Evolutionary conservation across 2,329 filamentous ascomycete genomes (phyloP).

Genomic region (Intubia oerlemansii): DNA sequence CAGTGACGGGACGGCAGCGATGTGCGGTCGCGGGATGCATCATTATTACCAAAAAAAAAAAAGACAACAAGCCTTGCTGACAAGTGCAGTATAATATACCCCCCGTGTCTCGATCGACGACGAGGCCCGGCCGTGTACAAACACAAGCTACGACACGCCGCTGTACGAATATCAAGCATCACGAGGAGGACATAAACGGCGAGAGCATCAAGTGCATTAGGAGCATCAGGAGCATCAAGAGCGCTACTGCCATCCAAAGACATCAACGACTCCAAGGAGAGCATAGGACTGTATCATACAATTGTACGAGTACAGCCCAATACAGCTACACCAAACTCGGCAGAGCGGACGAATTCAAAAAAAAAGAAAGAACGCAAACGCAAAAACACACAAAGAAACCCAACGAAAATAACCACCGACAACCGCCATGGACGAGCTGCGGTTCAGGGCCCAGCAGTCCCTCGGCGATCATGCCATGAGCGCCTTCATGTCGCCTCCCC

Average conservation of each 20-base stretch:
- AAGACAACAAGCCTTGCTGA: constrained; percentile 1
- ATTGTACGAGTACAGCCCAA: too few relatives aligned
- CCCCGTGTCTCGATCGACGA: constrained; percentile 2
- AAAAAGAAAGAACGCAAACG: constrained; percentile 7
- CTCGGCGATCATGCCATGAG: constrained; percentile 57
- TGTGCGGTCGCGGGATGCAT: too few relatives aligned
- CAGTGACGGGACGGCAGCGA: not conserved
- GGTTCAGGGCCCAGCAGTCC: constrained; percentile 56
- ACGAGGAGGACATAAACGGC: too few relatives aligned
- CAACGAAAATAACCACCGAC: not conserved
- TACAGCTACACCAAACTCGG: too few relatives aligned
- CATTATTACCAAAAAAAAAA: not conserved
- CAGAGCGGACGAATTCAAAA: too few relatives aligned
- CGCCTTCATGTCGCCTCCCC: constrained; percentile 51
- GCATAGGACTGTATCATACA: constrained; percentile 8
- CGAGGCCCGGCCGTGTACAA: constrained; percentile 8
- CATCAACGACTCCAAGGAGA: too few relatives aligned
- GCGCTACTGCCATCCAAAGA: too few relatives aligned
- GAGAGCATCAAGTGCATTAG: too few relatives aligned
- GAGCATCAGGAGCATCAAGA: too few relatives aligned
- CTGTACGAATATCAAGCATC: constrained; percentile 2
- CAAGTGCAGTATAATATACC: constrained; percentile 5
- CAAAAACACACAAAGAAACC: constrained; percentile 1
- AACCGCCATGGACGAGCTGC: constrained; percentile 47
- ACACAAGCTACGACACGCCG: not conserved